Evolutionary conservation across 2,329 filamentous ascomycete species (phyloP).

Genomic region (Tolypocladium cylindrosporum): DNA sequence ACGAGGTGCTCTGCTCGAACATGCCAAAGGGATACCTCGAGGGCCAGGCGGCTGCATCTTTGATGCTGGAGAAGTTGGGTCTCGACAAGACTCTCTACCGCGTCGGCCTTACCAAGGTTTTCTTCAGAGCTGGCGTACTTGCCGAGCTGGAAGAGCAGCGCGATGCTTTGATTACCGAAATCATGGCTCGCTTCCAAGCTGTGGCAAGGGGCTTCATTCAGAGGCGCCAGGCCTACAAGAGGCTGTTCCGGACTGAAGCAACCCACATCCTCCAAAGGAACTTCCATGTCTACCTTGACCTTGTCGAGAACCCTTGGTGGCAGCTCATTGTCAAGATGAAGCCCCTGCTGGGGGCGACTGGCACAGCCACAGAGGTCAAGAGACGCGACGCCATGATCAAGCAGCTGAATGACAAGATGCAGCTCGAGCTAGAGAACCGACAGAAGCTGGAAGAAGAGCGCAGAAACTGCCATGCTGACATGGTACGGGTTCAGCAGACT

Average conservation of each 20-base stretch:
- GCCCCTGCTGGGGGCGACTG: slow-evolving; percentile 81
- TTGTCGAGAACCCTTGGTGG: slow-evolving; percentile 97
- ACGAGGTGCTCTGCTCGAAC: slow-evolving; percentile 82
- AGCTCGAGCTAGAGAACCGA: slow-evolving; percentile 61
- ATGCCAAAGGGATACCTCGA: slow-evolving; percentile 89
- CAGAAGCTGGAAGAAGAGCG: slow-evolving; percentile 84
- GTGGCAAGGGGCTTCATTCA: slow-evolving; percentile 84
- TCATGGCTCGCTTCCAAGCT: slow-evolving; percentile 89
- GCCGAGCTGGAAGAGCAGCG: slow-evolving; percentile 95
- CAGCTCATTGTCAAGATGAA: slow-evolving; percentile 90
- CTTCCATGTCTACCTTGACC: slow-evolving; percentile 80
- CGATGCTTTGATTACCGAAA: slow-evolving; percentile 83
- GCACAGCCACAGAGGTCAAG: slow-evolving; percentile 88
- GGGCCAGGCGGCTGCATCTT: slow-evolving; percentile 71
- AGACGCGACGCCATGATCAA: slow-evolving; percentile 90
- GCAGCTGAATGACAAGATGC: slow-evolving; percentile 75
- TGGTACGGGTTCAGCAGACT: slow-evolving; percentile 83
- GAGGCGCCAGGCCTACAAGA: slow-evolving; percentile 80
- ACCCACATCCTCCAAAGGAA: slow-evolving; percentile 92
- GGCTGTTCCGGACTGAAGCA: slow-evolving; percentile 87
- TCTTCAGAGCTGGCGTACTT: slow-evolving; percentile 92
- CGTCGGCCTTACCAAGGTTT: slow-evolving; percentile 92
- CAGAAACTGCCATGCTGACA: slow-evolving; percentile 74
- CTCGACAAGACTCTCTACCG: slow-evolving; percentile 82
- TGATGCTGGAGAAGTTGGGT: slow-evolving; percentile 83